Conservation (phyloP, 2,329 filamentous ascomycete genomes). For the Claviceps arundinis region DNA sequence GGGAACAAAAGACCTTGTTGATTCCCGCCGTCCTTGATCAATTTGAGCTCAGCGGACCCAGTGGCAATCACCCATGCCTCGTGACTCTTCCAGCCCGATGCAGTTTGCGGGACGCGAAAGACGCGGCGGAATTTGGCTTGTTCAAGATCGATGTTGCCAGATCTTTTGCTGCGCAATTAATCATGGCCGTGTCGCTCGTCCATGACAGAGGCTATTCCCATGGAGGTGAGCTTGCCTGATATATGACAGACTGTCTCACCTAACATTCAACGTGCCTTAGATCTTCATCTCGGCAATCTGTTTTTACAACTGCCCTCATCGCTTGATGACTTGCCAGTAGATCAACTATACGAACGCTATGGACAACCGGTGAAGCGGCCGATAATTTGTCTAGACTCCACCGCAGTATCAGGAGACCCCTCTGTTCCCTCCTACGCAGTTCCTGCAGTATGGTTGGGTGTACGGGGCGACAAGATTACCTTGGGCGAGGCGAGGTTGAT, state of each 20-base stretch:
- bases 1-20: constrained; percentile 13
- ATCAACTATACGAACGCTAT: constrained; percentile 15
- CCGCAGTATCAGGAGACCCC: neutral
- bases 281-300: constrained; percentile 15
- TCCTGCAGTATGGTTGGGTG: constrained; percentile 18
- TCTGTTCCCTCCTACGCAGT: neutral
- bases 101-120: constrained; percentile 12
- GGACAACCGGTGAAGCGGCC: constrained; percentile 11
- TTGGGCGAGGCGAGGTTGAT: constrained; percentile 10
- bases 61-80: constrained; percentile 16
- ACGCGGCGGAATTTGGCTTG: neutral
- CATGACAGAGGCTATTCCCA: no score
- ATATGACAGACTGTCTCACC: neutral
- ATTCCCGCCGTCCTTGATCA: constrained; percentile 5
- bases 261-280: constrained; percentile 15
- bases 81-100: constrained; percentile 14
- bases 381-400: neutral
- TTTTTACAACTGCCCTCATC: constrained; percentile 14
- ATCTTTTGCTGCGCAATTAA: no score
- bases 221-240: constrained; percentile 8
- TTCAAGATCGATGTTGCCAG: constrained; percentile 8
- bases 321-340: constrained; percentile 11
- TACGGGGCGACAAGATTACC: neutral
- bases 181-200: no score
- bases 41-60: constrained; percentile 1